These are phyloP conservation scores for Lentinula raphanica DNA, from an alignment of 768 basidiomycete genomes.

Conservation along the genomic window DNA sequence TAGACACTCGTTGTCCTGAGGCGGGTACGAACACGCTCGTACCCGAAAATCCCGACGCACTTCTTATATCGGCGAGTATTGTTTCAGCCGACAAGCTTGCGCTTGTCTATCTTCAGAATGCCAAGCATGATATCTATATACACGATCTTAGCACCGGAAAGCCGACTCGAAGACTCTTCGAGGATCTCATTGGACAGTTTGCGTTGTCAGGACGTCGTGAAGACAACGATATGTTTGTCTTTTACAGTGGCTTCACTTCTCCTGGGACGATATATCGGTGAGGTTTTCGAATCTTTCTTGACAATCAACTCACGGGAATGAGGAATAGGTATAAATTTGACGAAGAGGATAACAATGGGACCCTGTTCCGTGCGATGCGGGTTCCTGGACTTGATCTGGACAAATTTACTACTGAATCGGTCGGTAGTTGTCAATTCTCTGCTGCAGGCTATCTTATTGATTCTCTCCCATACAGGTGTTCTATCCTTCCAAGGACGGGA, in stretches of 20 bases:
- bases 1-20: background rate
- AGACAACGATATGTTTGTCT: constrained; percentile 3
- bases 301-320: background rate
- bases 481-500: constrained; percentile 5
- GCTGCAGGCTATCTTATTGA: no score
- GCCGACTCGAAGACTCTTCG: background rate
- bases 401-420: background rate
- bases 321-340: background rate
- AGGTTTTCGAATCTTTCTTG: background rate
- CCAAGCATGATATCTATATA: constrained; percentile 1
- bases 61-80: constrained; percentile 4
- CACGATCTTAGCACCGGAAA: background rate
- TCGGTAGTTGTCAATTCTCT: background rate
- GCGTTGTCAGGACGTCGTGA: background rate
- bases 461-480: background rate
- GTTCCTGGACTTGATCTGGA: background rate
- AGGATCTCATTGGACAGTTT: background rate
- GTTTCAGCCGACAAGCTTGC: background rate
- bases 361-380: background rate
- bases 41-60: background rate
- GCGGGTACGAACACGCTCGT: background rate
- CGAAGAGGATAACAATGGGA: background rate
- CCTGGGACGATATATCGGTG: constrained; percentile 1
- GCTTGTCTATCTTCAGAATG: constrained; percentile 3
- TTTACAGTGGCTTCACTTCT: constrained; percentile 1